Conservation (phyloP, 116 monocot species). For the Cymodocea nodosa region DNA sequence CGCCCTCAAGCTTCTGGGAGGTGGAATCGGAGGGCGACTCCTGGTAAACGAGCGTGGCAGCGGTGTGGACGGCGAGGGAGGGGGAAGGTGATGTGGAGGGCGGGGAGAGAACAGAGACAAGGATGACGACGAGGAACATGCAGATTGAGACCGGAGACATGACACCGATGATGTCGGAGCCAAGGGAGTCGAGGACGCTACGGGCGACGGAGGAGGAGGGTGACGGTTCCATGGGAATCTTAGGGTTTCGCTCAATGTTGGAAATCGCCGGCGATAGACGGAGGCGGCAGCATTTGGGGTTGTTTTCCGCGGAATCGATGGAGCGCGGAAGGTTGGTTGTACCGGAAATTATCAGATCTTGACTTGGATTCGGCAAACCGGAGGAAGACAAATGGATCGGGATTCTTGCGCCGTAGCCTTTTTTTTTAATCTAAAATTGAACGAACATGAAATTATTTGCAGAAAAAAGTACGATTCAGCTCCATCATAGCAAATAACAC, state of each 20-base stretch:
- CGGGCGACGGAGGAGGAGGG: neutral
- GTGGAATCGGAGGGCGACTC: constrained; percentile 66
- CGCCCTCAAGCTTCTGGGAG: constrained; percentile 49
- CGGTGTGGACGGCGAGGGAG: constrained; percentile 27
- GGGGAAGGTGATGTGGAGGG: constrained; percentile 8
- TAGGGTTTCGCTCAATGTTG: constrained; percentile 8
- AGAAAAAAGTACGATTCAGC: too few relatives aligned
- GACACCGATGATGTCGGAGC: constrained; percentile 65
- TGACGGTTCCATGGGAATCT: constrained; percentile 16
- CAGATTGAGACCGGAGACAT: constrained; percentile 94
- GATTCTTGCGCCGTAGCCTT: too few relatives aligned
- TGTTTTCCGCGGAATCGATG: neutral
- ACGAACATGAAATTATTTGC: too few relatives aligned
- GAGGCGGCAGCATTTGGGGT: constrained; percentile 3
- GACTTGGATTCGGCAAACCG: neutral
- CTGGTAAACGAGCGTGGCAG: constrained; percentile 71
- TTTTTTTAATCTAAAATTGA: too few relatives aligned
- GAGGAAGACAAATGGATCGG: neutral
- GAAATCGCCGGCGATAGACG: neutral
- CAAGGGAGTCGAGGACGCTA: constrained; percentile 53
- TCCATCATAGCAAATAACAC: too few relatives aligned
- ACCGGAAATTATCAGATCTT: too few relatives aligned
- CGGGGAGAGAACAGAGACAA: constrained; percentile 54
- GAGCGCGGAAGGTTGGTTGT: too few relatives aligned
- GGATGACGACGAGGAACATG: constrained; percentile 89